Base-by-base conservation (phyloP, 176 grass and related monocot species). In the Lolium rigidum region DNA sequence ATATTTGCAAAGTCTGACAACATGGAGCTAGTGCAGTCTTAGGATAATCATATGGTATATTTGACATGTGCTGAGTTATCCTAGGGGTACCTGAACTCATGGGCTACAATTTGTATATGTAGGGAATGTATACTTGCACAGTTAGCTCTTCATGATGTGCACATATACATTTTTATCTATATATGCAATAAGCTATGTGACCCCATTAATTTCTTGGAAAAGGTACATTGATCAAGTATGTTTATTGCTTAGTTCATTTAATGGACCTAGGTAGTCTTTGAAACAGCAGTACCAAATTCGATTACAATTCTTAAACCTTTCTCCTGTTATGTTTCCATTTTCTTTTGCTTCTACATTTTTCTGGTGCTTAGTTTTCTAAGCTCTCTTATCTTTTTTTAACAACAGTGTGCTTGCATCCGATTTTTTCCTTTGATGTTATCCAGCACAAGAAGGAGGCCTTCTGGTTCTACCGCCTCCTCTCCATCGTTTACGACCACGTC, bases 371-470 rank as follows among this genome's bases (percentile, higher is more conserved):
- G 10, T 17, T 77, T 77, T 57, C 1, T 77, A 77, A 55, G 31
- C 50, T n/a, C 50, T 55, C 13, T 35, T 35, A 55, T 31, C 26
- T 12, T 56, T 39, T 37, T 37, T 37, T 57, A 11, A 56, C 25
- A 65, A 28, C 22, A 13, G 2, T 44, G 41, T 44, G 41, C 41
- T 44, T 44, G 41, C 41, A 44, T 44, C 5, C 41, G 31, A 35
- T 35, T 35, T 35, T 35, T 35, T 35, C 31, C 31, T 35, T 35
- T 35, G 31, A 35, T 35, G 31, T 35, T 35, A 99, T 99, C 79
- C 94, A 97, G 86, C 97, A 97, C 94, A 99, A 99, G 83, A 91
- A 99, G 90, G 94, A 99, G 87, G 97, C 97, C n/a, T 94, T 99
- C 85, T 99, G 97, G 97, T 99, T 99, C 92, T 99, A 99, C 70